A percentile compares a stretch with the other conserved stretches of the same genome.
Evolutionary conservation across 352 stramenopile species (phyloP).

Genomic region (Pythium phragmitis): DNA sequence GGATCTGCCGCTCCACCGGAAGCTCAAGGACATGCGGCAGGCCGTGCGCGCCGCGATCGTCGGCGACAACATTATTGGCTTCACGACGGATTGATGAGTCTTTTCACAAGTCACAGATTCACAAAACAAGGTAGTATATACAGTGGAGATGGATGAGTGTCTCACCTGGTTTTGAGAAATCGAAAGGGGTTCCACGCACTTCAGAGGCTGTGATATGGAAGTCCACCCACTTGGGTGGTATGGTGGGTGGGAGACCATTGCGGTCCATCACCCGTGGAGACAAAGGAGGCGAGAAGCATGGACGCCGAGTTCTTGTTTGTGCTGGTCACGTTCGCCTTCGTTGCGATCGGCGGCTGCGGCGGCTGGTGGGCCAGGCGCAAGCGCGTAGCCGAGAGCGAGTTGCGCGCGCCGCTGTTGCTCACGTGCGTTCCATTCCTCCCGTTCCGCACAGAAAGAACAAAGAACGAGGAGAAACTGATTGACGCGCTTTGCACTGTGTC

Average conservation of each 20-base stretch:
- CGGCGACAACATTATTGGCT: slow-evolving; percentile 9
- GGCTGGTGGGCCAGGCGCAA: slow-evolving; percentile 5
- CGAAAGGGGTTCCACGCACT: too few species aligned
- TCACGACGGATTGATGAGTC: slow-evolving; percentile 9
- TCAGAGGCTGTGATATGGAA: too few species aligned
- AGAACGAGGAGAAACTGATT: too few species aligned
- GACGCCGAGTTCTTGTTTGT: neutral
- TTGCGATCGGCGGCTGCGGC: neutral
- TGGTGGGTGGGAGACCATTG: too few species aligned
- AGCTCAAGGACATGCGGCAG: slow-evolving; percentile 16
- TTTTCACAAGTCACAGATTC: slow-evolving; percentile 3
- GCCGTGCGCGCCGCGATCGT: slow-evolving; percentile 8
- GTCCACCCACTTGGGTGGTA: too few species aligned
- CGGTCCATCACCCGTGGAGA: too few species aligned
- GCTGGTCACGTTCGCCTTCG: neutral
- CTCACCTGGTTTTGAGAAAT: too few species aligned
- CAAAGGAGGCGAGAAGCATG: neutral
- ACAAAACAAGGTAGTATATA: neutral
- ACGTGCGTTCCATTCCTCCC: neutral
- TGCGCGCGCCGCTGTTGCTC: slow-evolving; percentile 16
- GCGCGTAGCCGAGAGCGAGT: slow-evolving; percentile 3
- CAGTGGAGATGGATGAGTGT: too few species aligned
- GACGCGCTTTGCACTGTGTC: neutral
- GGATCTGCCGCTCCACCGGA: slow-evolving; percentile 16
- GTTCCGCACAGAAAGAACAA: neutral